These are phyloP conservation scores for Scheffersomyces illinoinensis DNA, from an alignment of 1,139 yeast genomes.

Conservation along the genomic window DNA sequence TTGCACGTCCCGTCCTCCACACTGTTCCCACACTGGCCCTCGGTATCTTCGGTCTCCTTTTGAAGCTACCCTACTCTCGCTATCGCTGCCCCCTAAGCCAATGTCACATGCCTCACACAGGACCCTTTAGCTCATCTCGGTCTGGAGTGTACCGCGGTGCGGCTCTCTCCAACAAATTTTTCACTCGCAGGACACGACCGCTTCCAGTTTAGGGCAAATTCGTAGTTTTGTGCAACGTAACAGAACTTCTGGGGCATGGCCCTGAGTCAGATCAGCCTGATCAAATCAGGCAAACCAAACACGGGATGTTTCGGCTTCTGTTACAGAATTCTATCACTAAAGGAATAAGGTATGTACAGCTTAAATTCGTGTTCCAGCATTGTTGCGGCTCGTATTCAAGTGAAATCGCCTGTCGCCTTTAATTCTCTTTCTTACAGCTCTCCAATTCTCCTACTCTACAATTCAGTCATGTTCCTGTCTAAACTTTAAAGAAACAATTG, in stretches of 20 bases:
- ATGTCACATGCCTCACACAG: neutral
- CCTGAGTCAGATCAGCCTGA: neutral
- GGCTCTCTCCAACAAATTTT: neutral
- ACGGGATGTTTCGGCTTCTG: conserved; percentile 63
- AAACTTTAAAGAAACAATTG: no score
- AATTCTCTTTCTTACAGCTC: no score
- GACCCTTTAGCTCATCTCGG: neutral
- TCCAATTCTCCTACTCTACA: no score
- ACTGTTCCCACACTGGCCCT: neutral
- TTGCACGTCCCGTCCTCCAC: neutral
- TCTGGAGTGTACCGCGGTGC: neutral
- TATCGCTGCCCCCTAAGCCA: neutral
- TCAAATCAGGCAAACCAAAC: neutral
- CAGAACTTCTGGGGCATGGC: neutral
- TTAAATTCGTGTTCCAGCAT: neutral
- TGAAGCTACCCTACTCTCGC: neutral
- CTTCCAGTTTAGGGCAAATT: neutral
- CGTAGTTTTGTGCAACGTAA: neutral
- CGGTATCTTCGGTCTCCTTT: neutral
- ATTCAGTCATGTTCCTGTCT: no score
- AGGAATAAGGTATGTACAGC: conserved; percentile 22
- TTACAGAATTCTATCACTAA: conserved; percentile 52
- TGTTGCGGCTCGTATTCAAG: no score
- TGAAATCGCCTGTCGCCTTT: no score
- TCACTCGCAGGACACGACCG: neutral